These are phyloP conservation scores for Pseudozyma tsukubaensis DNA, from an alignment of 1,284 basidiomycete genomes.

Conservation along the genomic window DNA sequence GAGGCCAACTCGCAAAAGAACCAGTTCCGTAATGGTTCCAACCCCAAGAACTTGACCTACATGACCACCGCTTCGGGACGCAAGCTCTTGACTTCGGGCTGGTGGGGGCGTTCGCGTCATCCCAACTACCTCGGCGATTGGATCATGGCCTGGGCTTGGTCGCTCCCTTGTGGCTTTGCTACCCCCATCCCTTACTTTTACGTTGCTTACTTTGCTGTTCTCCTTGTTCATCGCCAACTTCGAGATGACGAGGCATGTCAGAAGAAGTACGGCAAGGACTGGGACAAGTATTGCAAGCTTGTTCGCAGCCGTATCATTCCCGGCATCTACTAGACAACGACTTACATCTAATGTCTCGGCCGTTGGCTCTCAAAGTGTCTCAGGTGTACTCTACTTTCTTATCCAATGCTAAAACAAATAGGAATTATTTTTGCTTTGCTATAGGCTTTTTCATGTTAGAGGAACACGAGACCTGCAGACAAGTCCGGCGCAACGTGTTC, in stretches of 20 bases:
- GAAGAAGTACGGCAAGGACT: conserved; percentile 81
- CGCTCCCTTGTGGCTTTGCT: conserved; percentile 88
- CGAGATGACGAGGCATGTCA: conserved; percentile 93
- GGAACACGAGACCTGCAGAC: no score
- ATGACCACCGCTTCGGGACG: conserved; percentile 88
- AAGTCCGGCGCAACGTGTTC: no score
- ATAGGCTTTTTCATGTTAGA: no score
- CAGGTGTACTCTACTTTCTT: no score
- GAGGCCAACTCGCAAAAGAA: conserved; percentile 92
- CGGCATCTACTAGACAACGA: conserved; percentile 35
- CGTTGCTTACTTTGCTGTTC: conserved; percentile 83
- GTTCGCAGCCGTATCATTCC: conserved; percentile 49
- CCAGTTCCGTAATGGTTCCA: conserved; percentile 89
- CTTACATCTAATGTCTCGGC: no score
- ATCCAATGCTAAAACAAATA: no score
- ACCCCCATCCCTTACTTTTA: conserved; percentile 98
- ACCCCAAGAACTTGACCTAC: conserved; percentile 89
- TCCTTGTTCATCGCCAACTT: conserved; percentile 88
- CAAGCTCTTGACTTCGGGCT: conserved; percentile 91
- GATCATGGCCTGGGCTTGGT: conserved; percentile 93
- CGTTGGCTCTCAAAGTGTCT: no score
- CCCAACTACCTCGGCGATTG: conserved; percentile 81
- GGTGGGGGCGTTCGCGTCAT: conserved; percentile 96
- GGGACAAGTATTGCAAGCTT: conserved; percentile 54
- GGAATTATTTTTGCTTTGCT: no score